Base-by-base conservation (phyloP, 2,329 filamentous ascomycete genomes). In the Fusarium sp. region DNA sequence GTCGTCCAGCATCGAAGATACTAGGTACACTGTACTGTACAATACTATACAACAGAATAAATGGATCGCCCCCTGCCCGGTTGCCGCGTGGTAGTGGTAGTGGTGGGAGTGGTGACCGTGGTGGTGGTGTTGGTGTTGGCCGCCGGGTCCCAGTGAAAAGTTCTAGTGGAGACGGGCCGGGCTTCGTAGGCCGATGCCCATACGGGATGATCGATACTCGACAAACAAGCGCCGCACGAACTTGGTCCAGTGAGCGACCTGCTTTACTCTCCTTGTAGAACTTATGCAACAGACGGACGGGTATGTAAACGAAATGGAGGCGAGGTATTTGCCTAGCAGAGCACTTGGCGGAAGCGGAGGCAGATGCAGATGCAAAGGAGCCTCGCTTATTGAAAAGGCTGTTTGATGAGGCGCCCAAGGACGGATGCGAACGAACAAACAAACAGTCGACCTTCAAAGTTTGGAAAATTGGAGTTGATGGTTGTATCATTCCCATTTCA, bases 21-120 rank as follows among this genome's bases (percentile, higher is more conserved):
- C 63, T 63, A 47, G 14, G 26, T 30, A 31, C 50, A 54, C 65
- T 39, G 56, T 68, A 42, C 57, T 38, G 51, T 69, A 50, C 47
- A 33, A 48, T 51, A 60, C 64, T 33, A 57, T 36, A 50, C 55
- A 31, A 26, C 33, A 59, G 33, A 62, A 39, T 41, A 68, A 68
- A 33, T 69, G 66, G 66, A 64, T 65, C 68, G 63, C 62, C 75
- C 75, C 75, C 75, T 77, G 73, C 62, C 64, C 65, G 68, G 73
- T 71, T 77, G 72, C 70, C 73, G 65, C 66, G 70, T 77, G 73
- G 74, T 65, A 72, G 70, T 65, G 60, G 66, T 71, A 54, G 75
- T 75, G 66, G 72, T 75, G 72, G 72, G 59, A 71, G 72, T 75
- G 74, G 72, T 77, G 75, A 68, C 70, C 70, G 75, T 72, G 65